Evolutionary conservation across 345 rosid genomes (phyloP).

Genomic region (Eucalyptus pauciflora): DNA sequence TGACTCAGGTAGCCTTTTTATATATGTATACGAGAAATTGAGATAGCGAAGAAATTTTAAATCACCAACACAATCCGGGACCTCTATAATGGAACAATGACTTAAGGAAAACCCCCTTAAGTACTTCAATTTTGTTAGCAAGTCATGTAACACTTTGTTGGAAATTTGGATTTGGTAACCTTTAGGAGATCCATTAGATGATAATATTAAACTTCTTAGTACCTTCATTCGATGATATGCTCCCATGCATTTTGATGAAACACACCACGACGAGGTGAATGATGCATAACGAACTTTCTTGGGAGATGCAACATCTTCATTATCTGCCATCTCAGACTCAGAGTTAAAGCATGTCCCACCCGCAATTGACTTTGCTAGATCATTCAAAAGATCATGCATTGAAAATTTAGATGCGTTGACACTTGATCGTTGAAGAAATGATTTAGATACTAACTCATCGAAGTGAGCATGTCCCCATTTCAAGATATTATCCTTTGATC

Average conservation of each 20-base stretch:
- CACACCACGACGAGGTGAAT: rapidly evolving
- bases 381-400: background rate
- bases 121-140: background rate
- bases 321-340: rapidly evolving
- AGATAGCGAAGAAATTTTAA: background rate
- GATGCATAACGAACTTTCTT: background rate
- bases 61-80: background rate
- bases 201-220: background rate
- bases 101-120: background rate
- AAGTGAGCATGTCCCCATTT: background rate
- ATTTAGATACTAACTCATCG: background rate
- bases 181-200: no score
- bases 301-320: rapidly evolving
- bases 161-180: no score
- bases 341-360: background rate
- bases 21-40: background rate
- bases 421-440: background rate
- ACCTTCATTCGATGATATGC: background rate
- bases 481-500: background rate
- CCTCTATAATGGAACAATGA: background rate
- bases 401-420: rapidly evolving
- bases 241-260: rapidly evolving
- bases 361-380: background rate
- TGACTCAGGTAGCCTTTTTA: background rate
- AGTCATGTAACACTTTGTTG: background rate